These are phyloP conservation scores for Botryobasidium botryosum DNA, from an alignment of 768 basidiomycete genomes.

Conservation along the genomic window DNA sequence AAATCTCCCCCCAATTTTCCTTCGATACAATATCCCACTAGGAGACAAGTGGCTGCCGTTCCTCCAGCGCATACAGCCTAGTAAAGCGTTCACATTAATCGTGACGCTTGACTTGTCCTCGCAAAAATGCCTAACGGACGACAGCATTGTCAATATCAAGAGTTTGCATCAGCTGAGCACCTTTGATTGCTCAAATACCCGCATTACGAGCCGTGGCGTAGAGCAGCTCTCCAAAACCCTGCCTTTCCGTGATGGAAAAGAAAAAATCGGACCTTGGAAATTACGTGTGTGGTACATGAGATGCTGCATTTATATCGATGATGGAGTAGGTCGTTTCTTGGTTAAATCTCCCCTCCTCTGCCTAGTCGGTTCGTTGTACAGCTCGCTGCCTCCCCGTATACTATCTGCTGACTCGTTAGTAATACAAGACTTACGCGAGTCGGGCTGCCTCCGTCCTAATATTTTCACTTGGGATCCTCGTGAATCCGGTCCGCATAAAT, in stretches of 20 bases:
- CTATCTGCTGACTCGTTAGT: too few species aligned
- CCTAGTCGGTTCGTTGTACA: conserved; percentile 43
- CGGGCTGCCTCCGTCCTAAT: too few species aligned
- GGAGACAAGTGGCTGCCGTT: conserved; percentile 35
- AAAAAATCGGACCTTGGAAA: conserved; percentile 33
- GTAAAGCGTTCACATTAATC: conserved; percentile 41
- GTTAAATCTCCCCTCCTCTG: conserved; percentile 38
- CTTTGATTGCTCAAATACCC: conserved; percentile 43
- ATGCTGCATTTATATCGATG: conserved; percentile 33
- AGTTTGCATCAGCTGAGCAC: conserved; percentile 38
- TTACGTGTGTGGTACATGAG: conserved; percentile 41
- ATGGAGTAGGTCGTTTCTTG: conserved; percentile 28
- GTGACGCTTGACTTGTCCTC: conserved; percentile 44
- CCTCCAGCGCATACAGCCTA: conserved; percentile 39
- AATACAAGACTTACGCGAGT: too few species aligned
- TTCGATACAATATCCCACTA: conserved; percentile 32
- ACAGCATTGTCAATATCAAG: conserved; percentile 33
- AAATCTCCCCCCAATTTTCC: conserved; percentile 30
- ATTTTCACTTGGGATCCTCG: too few species aligned
- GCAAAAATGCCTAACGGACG: conserved; percentile 41
- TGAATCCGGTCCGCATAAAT: too few species aligned
- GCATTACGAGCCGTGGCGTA: conserved; percentile 35
- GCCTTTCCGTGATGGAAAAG: conserved; percentile 18
- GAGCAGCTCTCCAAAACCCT: conserved; percentile 35
- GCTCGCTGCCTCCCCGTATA: too few species aligned